Percentiles rank a stretch among this genome's conserved stretches.
phyloP scores from a whole-genome alignment of 768 basidiomycete genomes.

The Trametes coccinea region DNA sequence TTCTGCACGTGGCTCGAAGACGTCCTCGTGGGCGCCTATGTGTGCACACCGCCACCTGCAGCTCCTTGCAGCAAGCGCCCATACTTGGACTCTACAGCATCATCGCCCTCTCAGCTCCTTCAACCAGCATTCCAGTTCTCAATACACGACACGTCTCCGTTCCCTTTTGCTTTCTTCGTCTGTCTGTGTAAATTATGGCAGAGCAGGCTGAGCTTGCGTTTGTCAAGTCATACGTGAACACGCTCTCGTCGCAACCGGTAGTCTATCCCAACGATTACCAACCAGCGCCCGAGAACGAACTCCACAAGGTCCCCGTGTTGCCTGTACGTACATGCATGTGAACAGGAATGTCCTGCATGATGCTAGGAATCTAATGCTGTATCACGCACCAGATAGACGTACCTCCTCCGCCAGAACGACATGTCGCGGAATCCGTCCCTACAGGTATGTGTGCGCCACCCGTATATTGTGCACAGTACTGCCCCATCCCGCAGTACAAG shows the following conservation, averaged over 20 bases:
- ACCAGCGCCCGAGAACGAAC: slow-evolving; percentile 61
- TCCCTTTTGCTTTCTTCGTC: neutral
- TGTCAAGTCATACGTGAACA: slow-evolving; percentile 63
- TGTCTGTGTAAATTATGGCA: slow-evolving; percentile 38
- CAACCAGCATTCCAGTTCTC: slow-evolving; percentile 17
- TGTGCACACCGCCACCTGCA: neutral
- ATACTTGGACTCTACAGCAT: neutral
- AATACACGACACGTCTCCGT: too few species aligned
- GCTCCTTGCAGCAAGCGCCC: neutral
- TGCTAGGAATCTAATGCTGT: too few species aligned
- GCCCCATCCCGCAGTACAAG: too few species aligned
- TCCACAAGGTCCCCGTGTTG: slow-evolving; percentile 70
- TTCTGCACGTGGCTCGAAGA: neutral
- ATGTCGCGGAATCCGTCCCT: slow-evolving; percentile 35
- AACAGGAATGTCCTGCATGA: too few species aligned
- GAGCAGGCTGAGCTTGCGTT: slow-evolving; percentile 63
- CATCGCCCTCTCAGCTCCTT: neutral
- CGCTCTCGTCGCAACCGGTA: slow-evolving; percentile 66
- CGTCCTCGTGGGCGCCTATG: neutral
- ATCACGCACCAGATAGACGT: slow-evolving; percentile 48
- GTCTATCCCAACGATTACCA: slow-evolving; percentile 75
- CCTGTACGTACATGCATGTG: slow-evolving; percentile 46
- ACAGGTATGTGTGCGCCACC: slow-evolving; percentile 30
- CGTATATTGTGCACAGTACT: too few species aligned
- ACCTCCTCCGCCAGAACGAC: slow-evolving; percentile 60